A percentile compares a stretch with the other conserved stretches of the same genome.
These are phyloP conservation scores for Tulasnella sp. DNA, from an alignment of 768 basidiomycete species.

Conservation along the genomic window DNA sequence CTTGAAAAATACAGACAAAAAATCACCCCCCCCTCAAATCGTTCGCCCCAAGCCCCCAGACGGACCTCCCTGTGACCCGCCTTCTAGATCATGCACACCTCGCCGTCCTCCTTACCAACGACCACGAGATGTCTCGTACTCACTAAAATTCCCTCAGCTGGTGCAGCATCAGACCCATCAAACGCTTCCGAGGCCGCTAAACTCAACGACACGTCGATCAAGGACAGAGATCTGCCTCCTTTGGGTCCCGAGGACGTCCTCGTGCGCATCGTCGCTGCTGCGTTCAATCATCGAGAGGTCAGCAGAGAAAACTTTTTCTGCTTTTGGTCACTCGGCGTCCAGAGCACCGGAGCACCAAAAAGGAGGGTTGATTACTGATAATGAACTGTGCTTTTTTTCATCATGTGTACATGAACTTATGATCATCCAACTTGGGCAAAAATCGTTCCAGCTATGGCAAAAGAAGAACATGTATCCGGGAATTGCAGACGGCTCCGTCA, in stretches of 20 bases:
- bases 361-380: not conserved
- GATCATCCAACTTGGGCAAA: not conserved
- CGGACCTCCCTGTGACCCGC: not conserved
- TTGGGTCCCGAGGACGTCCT: constrained; percentile 53
- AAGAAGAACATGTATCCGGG: constrained; percentile 59
- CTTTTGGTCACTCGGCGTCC: not conserved
- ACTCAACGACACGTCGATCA: constrained; percentile 42
- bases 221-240: constrained; percentile 42
- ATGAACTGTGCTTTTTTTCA: not conserved
- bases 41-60: not conserved
- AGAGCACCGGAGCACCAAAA: not conserved
- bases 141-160: not conserved
- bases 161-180: not conserved
- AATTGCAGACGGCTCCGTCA: constrained; percentile 49
- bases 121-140: constrained; percentile 13
- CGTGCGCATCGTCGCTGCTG: constrained; percentile 59
- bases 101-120: not conserved
- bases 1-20: not conserved
- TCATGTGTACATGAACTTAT: not conserved
- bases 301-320: constrained; percentile 4
- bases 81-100: constrained; percentile 1
- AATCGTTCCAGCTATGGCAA: constrained; percentile 57
- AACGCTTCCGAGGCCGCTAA: not conserved
- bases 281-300: constrained; percentile 70
- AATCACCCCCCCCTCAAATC: not conserved